Conservation (phyloP, 2,329 filamentous ascomycete species). For the Colletotrichum filicis region DNA sequence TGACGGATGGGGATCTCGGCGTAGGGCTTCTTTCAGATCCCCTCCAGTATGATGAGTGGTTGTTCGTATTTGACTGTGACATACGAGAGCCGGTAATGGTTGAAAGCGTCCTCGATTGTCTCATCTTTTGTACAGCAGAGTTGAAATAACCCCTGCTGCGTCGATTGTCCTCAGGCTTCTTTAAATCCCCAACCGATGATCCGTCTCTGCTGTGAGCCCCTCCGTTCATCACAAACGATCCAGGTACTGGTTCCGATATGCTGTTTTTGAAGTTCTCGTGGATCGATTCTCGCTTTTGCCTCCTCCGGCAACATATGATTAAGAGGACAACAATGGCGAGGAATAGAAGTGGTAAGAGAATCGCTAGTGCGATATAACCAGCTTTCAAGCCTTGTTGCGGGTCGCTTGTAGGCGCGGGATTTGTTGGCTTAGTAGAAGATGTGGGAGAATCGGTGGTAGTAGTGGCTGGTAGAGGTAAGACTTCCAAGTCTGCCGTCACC, state of each 20-base stretch:
- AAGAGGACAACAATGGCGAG: constrained; percentile 32
- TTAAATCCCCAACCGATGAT: constrained; percentile 35
- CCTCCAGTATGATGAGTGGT: constrained; percentile 29
- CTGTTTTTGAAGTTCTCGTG: constrained; percentile 38
- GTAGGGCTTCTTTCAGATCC: constrained; percentile 18
- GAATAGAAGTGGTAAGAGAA: constrained; percentile 29
- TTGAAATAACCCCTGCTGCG: constrained; percentile 31
- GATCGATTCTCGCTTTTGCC: constrained; percentile 25
- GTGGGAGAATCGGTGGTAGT: constrained; percentile 39
- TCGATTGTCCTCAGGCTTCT: constrained; percentile 36
- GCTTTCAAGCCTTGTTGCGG: constrained; percentile 14
- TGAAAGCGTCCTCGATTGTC: constrained; percentile 32
- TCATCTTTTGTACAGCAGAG: constrained; percentile 28
- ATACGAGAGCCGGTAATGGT: constrained; percentile 32
- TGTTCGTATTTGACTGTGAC: constrained; percentile 23
- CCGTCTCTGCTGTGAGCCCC: constrained; percentile 29
- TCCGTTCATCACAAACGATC: constrained; percentile 42
- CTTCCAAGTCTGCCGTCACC: constrained; percentile 48
- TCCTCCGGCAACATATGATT: constrained; percentile 42
- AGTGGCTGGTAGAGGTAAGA: constrained; percentile 43
- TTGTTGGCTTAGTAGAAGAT: constrained; percentile 38
- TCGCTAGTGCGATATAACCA: constrained; percentile 32
- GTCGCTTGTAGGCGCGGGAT: constrained; percentile 35
- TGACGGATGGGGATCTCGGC: constrained; percentile 18
- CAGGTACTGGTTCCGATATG: constrained; percentile 46